Conservation (phyloP, 1,284 basidiomycete genomes). For the Boletus albobrunnescens region DNA sequence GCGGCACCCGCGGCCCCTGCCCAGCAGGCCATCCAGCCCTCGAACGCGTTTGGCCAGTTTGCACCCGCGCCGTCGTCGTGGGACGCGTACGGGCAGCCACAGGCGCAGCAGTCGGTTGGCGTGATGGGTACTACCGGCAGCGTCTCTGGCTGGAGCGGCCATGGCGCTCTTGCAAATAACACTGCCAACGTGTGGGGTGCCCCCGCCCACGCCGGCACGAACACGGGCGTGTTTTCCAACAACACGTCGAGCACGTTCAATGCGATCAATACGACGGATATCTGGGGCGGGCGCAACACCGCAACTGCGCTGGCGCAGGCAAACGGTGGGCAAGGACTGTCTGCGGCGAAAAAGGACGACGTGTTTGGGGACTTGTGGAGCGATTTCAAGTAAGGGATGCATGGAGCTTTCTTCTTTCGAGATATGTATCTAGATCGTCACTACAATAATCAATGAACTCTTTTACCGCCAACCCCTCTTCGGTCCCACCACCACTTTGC, state of each 20-base stretch:
- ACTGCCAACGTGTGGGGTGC: conserved; percentile 43
- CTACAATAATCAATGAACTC: too few species aligned
- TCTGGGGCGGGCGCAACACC: conserved; percentile 47
- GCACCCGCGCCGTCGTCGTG: conserved; percentile 21
- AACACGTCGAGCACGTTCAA: conserved; percentile 24
- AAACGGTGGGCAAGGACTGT: conserved; percentile 26
- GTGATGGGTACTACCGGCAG: conserved; percentile 54
- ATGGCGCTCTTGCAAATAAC: conserved; percentile 11
- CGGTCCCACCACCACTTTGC: too few species aligned
- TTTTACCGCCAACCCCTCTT: too few species aligned
- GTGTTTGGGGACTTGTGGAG: conserved; percentile 80
- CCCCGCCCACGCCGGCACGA: conserved; percentile 5
- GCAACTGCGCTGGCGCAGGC: neutral
- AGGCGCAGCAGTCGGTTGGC: conserved; percentile 38
- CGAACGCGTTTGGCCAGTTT: conserved; percentile 29
- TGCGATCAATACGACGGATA: conserved; percentile 34
- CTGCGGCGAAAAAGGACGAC: conserved; percentile 65
- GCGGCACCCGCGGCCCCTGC: conserved; percentile 33
- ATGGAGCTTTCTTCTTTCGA: neutral
- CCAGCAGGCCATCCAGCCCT: conserved; percentile 25
- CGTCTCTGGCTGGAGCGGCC: conserved; percentile 51
- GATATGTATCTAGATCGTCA: too few species aligned
- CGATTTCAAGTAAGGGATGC: conserved; percentile 56
- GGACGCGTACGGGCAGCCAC: conserved; percentile 8
- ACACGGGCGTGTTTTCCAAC: too few species aligned